These are phyloP conservation scores for Fusarium pseudoanthophilum DNA, from an alignment of 2,329 filamentous ascomycete genomes.

Conservation along the genomic window DNA sequence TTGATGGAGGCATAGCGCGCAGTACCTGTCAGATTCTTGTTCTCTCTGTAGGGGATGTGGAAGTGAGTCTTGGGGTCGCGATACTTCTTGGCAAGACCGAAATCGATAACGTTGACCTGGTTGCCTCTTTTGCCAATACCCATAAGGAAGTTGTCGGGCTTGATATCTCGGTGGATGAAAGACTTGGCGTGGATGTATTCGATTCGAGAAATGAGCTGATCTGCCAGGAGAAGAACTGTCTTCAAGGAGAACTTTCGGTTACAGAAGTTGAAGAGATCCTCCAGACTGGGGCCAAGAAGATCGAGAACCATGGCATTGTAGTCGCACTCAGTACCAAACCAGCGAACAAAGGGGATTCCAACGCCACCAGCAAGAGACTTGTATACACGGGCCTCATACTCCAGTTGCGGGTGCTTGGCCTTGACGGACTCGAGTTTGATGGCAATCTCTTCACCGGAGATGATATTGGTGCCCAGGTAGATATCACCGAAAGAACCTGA, in stretches of 20 bases:
- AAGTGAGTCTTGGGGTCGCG: constrained; percentile 99
- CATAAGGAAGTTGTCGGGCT: constrained; percentile 99
- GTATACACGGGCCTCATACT: constrained; percentile 97
- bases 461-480: constrained; percentile 99
- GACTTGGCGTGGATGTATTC: constrained; percentile 99
- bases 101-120: constrained; percentile 99
- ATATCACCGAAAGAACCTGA: constrained; percentile 98
- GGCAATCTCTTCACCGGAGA: constrained; percentile 98
- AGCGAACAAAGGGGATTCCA: constrained; percentile 97
- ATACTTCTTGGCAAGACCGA: constrained; percentile 99
- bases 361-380: constrained; percentile 93
- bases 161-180: constrained; percentile 99
- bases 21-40: constrained; percentile 99
- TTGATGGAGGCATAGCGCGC: constrained; percentile 99
- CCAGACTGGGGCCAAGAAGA: constrained; percentile 91
- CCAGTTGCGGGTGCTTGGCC: constrained; percentile 98
- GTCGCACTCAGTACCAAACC: constrained; percentile 99
- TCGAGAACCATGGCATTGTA: constrained; percentile 99
- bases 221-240: constrained; percentile 94
- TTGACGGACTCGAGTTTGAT: constrained; percentile 99
- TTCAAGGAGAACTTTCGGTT: constrained; percentile 99
- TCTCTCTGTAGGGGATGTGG: constrained; percentile 99
- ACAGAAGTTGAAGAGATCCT: constrained; percentile 99
- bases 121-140: constrained; percentile 99
- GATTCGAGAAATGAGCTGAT: constrained; percentile 98